phyloP scores from a whole-genome alignment of 768 basidiomycete species.

The Sutorius australiensis region DNA sequence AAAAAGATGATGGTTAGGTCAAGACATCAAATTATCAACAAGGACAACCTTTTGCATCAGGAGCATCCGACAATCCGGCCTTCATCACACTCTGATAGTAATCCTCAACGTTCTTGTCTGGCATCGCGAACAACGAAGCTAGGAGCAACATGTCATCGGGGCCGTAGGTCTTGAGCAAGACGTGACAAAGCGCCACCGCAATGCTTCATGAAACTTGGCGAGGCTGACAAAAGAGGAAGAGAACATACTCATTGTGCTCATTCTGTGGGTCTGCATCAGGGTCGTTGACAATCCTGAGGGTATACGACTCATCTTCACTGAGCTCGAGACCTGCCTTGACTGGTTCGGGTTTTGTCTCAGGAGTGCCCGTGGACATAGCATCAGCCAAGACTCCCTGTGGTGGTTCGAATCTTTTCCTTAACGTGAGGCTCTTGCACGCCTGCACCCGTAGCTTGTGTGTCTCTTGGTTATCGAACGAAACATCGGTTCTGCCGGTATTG shows the following conservation, averaged over 20 bases:
- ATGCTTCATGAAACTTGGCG: conserved; percentile 1
- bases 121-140: conserved; percentile 5
- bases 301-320: not conserved
- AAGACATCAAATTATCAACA: not conserved
- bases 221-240: not conserved
- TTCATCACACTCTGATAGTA: conserved; percentile 1
- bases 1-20: not conserved
- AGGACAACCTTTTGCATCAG: not conserved
- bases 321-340: conserved; percentile 6
- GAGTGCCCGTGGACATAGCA: not conserved
- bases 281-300: conserved; percentile 8
- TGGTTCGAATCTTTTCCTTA: conserved; percentile 11
- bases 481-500: not conserved
- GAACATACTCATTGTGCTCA: conserved; percentile 8
- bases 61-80: not conserved
- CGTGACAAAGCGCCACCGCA: conserved; percentile 11
- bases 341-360: not conserved
- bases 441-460: not conserved
- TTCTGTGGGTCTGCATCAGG: not conserved
- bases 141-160: conserved; percentile 13
- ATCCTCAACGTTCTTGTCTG: not conserved
- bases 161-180: conserved; percentile 10
- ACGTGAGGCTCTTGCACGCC: conserved; percentile 1
- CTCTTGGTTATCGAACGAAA: not conserved
- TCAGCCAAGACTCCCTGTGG: conserved; percentile 1